Evolutionary conservation across 2,329 filamentous ascomycete species (phyloP).

Genomic region (Ambrosiella xylebori): DNA sequence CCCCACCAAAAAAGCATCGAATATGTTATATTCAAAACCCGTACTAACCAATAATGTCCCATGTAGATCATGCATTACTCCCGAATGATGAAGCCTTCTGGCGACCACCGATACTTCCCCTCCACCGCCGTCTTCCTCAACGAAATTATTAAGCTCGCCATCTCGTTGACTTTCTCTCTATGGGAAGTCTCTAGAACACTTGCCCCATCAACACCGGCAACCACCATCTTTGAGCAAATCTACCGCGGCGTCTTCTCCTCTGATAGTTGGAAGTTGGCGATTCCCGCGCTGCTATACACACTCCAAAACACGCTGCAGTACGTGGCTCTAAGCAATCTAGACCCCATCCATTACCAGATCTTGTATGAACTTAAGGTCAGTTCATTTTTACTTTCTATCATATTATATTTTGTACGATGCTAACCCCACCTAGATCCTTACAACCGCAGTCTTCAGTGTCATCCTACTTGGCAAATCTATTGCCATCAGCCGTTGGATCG

Average conservation of each 20-base stretch:
- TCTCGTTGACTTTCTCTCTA: conserved; percentile 72
- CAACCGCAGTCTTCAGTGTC: conserved; percentile 75
- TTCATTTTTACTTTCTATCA: background rate
- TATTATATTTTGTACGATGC: background rate
- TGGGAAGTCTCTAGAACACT: conserved; percentile 69
- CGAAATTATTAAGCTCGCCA: conserved; percentile 75
- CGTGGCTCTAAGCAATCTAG: conserved; percentile 74
- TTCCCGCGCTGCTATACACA: conserved; percentile 78
- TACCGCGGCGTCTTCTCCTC: conserved; percentile 67
- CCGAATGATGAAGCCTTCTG: conserved; percentile 69
- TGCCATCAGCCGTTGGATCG: conserved; percentile 58
- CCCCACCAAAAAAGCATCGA: background rate
- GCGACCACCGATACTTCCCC: conserved; percentile 76
- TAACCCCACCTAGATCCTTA: conserved; percentile 45
- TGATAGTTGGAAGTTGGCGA: conserved; percentile 87
- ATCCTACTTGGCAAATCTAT: conserved; percentile 55
- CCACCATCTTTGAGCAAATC: conserved; percentile 63
- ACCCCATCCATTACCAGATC: conserved; percentile 84
- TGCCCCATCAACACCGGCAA: conserved; percentile 62
- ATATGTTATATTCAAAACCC: too few relatives aligned
- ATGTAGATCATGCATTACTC: conserved; percentile 82
- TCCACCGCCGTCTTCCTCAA: conserved; percentile 90
- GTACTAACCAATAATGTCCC: conserved; percentile 1
- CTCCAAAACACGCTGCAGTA: conserved; percentile 91
- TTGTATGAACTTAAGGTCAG: conserved; percentile 77